Conservation (phyloP, 768 basidiomycete species). For the Kwoniella sp. region DNA sequence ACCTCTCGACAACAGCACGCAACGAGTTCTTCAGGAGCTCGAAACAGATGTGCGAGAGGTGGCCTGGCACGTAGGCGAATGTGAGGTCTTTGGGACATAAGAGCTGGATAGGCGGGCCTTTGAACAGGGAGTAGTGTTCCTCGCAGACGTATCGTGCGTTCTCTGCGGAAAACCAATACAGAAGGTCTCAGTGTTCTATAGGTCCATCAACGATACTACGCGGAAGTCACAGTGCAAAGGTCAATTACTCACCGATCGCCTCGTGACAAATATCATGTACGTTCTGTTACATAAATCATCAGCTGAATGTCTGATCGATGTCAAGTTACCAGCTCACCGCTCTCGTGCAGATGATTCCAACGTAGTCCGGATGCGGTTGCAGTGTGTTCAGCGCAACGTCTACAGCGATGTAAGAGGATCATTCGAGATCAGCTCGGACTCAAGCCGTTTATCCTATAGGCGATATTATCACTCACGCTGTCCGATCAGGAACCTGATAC, state of each 20-base stretch:
- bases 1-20: constrained; percentile 91
- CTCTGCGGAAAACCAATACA: constrained; percentile 59
- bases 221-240: no score
- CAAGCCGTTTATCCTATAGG: background rate
- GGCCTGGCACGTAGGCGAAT: constrained; percentile 95
- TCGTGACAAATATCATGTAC: constrained; percentile 97
- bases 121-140: constrained; percentile 92
- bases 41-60: constrained; percentile 96
- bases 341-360: constrained; percentile 95
- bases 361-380: constrained; percentile 83
- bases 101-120: constrained; percentile 91
- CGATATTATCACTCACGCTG: constrained; percentile 70
- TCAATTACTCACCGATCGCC: constrained; percentile 67
- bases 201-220: background rate
- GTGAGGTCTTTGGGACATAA: constrained; percentile 84
- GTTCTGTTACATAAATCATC: constrained; percentile 62
- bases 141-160: constrained; percentile 85
- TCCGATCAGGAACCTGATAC: constrained; percentile 91
- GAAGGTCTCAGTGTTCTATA: background rate
- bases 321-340: constrained; percentile 67
- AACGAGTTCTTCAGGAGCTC: constrained; percentile 97
- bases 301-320: background rate
- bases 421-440: background rate
- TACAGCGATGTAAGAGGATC: constrained; percentile 47
- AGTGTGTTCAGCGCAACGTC: constrained; percentile 94